Percentiles rank a stretch among this genome's conserved stretches.
Conservation (phyloP, 192 early-diverging fungal species). For the Podila minutissima region DNA sequence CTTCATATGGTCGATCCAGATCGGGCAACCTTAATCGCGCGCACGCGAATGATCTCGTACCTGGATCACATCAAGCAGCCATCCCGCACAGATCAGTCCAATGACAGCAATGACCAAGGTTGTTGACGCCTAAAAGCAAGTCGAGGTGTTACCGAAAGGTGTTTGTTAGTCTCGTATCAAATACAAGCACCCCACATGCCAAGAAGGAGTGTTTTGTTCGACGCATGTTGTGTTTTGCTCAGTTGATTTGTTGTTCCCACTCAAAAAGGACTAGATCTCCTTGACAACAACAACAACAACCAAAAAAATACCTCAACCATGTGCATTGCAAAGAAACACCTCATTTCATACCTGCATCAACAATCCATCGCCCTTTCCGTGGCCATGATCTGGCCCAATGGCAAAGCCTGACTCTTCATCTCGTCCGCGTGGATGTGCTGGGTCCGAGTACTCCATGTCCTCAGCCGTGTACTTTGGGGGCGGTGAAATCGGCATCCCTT, state of each 20-base stretch:
- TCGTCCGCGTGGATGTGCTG: slow-evolving; percentile 2
- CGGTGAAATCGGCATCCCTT: slow-evolving; percentile 2
- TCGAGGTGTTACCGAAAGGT: neutral
- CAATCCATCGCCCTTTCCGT: slow-evolving; percentile 21
- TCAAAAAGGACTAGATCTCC: too few relatives aligned
- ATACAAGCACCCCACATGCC: neutral
- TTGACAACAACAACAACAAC: too few relatives aligned
- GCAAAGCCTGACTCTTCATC: slow-evolving; percentile 21
- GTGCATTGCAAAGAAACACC: neutral
- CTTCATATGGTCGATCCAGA: neutral
- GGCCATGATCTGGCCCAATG: neutral
- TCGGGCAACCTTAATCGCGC: slow-evolving; percentile 7
- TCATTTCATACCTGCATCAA: slow-evolving; percentile 49
- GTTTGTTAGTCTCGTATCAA: neutral
- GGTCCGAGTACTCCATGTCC: slow-evolving; percentile 38
- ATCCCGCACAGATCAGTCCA: slow-evolving; percentile 77
- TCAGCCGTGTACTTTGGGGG: slow-evolving; percentile 45
- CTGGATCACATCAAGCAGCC: slow-evolving; percentile 72
- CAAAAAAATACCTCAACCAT: neutral
- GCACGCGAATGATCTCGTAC: slow-evolving; percentile 33
- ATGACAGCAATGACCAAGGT: slow-evolving; percentile 74
- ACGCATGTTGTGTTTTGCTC: neutral
- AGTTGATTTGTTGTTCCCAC: too few relatives aligned
- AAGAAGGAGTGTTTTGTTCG: neutral
- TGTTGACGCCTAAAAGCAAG: slow-evolving; percentile 33